Base-by-base conservation (phyloP, 2,329 filamentous ascomycete genomes). In the Ophiocordyceps camponoti-saundersi region DNA sequence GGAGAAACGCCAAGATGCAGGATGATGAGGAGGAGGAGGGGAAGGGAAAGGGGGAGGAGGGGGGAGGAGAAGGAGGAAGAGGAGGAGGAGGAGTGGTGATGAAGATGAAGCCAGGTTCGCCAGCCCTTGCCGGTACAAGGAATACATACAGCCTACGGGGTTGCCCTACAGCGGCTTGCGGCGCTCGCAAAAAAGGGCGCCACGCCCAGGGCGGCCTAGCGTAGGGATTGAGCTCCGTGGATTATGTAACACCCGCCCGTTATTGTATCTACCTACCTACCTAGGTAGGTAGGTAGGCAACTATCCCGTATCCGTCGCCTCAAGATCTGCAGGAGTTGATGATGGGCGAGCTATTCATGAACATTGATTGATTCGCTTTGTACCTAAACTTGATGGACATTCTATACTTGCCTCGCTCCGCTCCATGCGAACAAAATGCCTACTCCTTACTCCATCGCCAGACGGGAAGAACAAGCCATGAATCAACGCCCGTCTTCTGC, bases 401-500 rank as follows among this genome's bases (percentile, higher is more conserved):
- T 6, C 26, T 10, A 29, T 29, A 10, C 26, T 29, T 29, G 7
- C 26, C 11, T 29, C 26, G 26, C 26, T 29, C 26, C 26, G 26
- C 11, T 29, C 26, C 11, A 29, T 29, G 26, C 26, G 8, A 20
- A 40, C 15, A 18, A 20, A 40, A 40, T n/a, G n/a, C n/a, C n/a
- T n/a, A 10, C 8, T 10, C 16, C n/a, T 11, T 3, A 40, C 16
- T 10, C 16, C 16, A 40, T 18, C 3, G 16, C 16, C 8, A 10
- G n/a, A 40, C 8, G 36, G 8, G 4, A 39, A 7, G 3, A n/a
- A 39, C 15, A 18, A 18, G 4, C 6, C 2, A 20, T n/a, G 13
- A n/a, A 13, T 36, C 15, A 36, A 20, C 16, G 16, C 36, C 36
- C n/a, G 20, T 40, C 36, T 20, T 40, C 36, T 26, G 71, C 69